A percentile compares a stretch with the other conserved stretches of the same genome.
Evolutionary conservation across 805 yeast genomes (phyloP).

Genomic region (Suhomyces faveliae): DNA sequence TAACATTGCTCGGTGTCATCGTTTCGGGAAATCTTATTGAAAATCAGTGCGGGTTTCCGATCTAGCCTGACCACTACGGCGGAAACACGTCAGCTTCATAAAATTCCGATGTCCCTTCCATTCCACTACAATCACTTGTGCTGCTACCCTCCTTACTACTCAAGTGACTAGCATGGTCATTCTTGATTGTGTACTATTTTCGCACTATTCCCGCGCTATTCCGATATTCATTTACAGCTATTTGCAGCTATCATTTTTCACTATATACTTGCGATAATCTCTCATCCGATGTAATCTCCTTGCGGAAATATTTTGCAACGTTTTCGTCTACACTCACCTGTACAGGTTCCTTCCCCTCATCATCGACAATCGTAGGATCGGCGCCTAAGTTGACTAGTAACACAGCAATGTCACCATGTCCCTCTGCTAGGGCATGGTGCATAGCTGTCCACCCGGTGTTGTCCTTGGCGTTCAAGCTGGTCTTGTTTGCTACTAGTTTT

Average conservation of each 20-base stretch:
- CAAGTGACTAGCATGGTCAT: background rate
- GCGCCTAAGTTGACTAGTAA: constrained; percentile 67
- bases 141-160: no score
- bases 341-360: constrained; percentile 49
- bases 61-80: background rate
- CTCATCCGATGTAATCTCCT: background rate
- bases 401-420: constrained; percentile 74
- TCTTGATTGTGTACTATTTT: background rate
- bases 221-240: background rate
- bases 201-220: background rate
- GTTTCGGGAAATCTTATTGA: background rate
- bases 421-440: constrained; percentile 90
- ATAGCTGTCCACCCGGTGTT: constrained; percentile 78
- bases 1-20: background rate
- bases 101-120: background rate
- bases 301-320: constrained; percentile 21
- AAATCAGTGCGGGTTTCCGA: background rate
- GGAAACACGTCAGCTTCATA: background rate
- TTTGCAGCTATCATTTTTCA: background rate
- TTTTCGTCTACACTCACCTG: constrained; percentile 36
- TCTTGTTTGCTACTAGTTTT: constrained; percentile 49
- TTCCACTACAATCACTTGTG: background rate
- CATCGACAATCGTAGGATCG: constrained; percentile 46
- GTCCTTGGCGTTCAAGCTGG: constrained; percentile 71
- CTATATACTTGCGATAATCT: background rate